Evolutionary conservation across 495 filamentous ascomycete genomes (phyloP).

Genomic region (Mytilinidion resinicola): DNA sequence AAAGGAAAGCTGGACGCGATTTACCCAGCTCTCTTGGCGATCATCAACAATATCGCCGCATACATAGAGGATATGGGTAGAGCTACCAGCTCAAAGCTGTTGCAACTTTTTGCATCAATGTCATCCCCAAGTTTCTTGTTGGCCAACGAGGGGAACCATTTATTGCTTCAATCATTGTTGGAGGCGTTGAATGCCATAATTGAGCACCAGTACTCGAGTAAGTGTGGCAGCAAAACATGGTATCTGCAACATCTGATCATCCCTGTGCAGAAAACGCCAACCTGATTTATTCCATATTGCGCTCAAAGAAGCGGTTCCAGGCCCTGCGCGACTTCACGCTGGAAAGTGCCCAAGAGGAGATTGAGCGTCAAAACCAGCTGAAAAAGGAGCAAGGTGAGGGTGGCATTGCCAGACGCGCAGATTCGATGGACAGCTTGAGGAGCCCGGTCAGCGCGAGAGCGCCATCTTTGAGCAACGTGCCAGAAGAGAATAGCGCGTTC

Average conservation of each 20-base stretch:
- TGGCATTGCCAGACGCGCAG: conserved; percentile 42
- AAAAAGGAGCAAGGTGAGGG: conserved; percentile 58
- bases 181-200: conserved; percentile 89
- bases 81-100: conserved; percentile 69
- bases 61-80: conserved; percentile 70
- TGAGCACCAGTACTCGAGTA: conserved; percentile 86
- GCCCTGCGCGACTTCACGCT: conserved; percentile 86
- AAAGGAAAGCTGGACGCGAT: conserved; percentile 87
- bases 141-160: conserved; percentile 89
- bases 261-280: conserved; percentile 52
- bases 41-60: conserved; percentile 87
- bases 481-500: conserved; percentile 73
- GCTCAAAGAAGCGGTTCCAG: conserved; percentile 76
- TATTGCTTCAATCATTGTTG: conserved; percentile 71
- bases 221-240: conserved; percentile 6
- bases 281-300: conserved; percentile 74
- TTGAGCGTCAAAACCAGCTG: conserved; percentile 69
- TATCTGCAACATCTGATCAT: background rate
- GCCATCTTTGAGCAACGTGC: conserved; percentile 65
- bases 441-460: conserved; percentile 57
- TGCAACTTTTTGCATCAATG: conserved; percentile 90
- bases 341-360: conserved; percentile 90
- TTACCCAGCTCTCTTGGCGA: conserved; percentile 85
- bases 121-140: conserved; percentile 92
- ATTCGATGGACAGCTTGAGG: conserved; percentile 65